Conservation (phyloP, 1,284 basidiomycete species). For the Fistulina hepatica region DNA sequence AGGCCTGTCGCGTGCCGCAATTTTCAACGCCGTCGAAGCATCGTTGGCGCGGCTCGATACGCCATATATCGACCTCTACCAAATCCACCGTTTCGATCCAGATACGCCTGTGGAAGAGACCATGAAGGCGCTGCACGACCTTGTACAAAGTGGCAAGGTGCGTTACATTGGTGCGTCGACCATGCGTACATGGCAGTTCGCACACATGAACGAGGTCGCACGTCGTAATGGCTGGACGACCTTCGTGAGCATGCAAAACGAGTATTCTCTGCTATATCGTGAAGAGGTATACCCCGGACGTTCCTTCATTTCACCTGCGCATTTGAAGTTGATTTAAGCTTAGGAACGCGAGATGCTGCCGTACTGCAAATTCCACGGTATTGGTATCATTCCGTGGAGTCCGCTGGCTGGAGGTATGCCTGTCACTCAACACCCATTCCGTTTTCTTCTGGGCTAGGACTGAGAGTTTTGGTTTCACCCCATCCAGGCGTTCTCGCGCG, state of each 20-base stretch:
- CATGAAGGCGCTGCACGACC: constrained; percentile 36
- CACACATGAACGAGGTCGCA: constrained; percentile 28
- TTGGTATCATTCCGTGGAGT: constrained; percentile 33
- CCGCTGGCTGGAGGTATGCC: constrained; percentile 30
- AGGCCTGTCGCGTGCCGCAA: constrained; percentile 32
- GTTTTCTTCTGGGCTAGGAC: too few species aligned
- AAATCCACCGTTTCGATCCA: constrained; percentile 32
- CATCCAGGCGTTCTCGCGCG: too few species aligned
- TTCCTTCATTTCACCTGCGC: not conserved
- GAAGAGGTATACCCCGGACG: constrained; percentile 24
- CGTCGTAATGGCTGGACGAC: constrained; percentile 25
- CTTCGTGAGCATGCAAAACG: constrained; percentile 29
- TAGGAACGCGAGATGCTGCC: constrained; percentile 38
- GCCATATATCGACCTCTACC: constrained; percentile 36
- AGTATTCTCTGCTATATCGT: constrained; percentile 29
- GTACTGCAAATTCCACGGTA: constrained; percentile 36
- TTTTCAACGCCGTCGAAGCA: constrained; percentile 35
- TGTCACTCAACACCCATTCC: too few species aligned
- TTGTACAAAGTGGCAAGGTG: constrained; percentile 31
- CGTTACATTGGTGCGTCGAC: constrained; percentile 36
- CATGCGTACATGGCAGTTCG: constrained; percentile 34
- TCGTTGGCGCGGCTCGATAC: constrained; percentile 32
- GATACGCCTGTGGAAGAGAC: constrained; percentile 29
- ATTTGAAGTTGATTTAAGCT: not conserved
- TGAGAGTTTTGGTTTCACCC: too few species aligned